Evolutionary conservation across 176 grass and related monocot species (phyloP), one percentile per base, ranked within the genome.

Genomic region (Hyparrhenia diplandra): DNA sequence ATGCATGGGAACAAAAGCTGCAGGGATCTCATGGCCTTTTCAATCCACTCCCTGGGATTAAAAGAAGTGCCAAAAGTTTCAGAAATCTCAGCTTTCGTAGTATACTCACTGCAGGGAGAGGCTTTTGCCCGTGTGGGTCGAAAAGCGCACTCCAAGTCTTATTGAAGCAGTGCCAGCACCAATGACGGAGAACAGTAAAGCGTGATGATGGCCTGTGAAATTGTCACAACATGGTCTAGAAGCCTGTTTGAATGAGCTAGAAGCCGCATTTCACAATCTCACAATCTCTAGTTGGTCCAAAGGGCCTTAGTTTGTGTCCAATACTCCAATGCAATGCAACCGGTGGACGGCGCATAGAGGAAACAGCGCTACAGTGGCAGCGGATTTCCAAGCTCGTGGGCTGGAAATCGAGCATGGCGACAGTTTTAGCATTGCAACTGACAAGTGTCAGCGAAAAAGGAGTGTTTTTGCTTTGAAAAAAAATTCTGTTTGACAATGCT

Each of bases 1-100:
- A 43, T 43, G 40, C 40, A 80, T 59, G 62, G 43, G 43, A 78
- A 71, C 64, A 73, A 81, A 85, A 69, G 24, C 40, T 62, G n/a
- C 52, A 24, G 10, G 13, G 6, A 20, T 41, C 65, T 20, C 49
- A 61, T 11, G 59, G 4, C 64, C 10, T 23, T 75, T 80, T 69
- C 21, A 41, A 36, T 6, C 36, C 30, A 65, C n/a, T 20, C 9
- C 4, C 14, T 41, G 42, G 17, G 55, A 57, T 21, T 20, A 49
- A 61, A 31, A 76, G 16, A 18, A 41, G 11, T 17, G 65, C 17
- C 52, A 71, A 80, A 80, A 79, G n/a, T 40, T 67, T n/a, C 39
- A 32, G 8, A 8, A 24, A 11, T 51, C 51, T 45, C 43, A 77
- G 30, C 3, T 35, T 49, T 40, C n/a, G n/a, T n/a, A n/a, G 57